A percentile compares a stretch with the other conserved stretches of the same genome.
Conservation (phyloP, 1,284 basidiomycete species). For the Pseudozyma thailandica region DNA sequence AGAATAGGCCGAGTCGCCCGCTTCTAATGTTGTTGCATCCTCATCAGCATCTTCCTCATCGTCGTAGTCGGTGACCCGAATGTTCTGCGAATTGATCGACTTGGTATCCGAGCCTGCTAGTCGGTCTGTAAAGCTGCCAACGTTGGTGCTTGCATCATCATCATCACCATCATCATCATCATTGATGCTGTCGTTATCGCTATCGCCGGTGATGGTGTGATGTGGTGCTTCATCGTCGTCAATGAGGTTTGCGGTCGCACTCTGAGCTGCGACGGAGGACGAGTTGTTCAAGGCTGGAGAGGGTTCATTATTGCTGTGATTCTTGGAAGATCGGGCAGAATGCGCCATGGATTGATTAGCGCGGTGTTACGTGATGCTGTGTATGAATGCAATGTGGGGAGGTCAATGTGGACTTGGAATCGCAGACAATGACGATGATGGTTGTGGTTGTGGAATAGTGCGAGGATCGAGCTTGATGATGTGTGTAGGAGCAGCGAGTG, state of each 20-base stretch:
- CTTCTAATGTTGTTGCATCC: slow-evolving; percentile 19
- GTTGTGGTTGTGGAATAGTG: background rate
- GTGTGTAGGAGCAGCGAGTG: background rate
- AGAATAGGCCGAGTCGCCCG: slow-evolving; percentile 28
- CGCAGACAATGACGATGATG: background rate
- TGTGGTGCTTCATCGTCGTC: slow-evolving; percentile 28
- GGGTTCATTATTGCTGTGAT: slow-evolving; percentile 15
- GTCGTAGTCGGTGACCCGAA: slow-evolving; percentile 19
- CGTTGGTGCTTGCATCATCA: slow-evolving; percentile 28
- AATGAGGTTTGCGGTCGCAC: slow-evolving; percentile 10
- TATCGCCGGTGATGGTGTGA: slow-evolving; percentile 28
- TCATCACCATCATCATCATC: too few relatives aligned
- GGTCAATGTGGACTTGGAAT: background rate
- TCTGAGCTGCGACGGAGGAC: slow-evolving; percentile 1
- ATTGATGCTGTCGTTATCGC: slow-evolving; percentile 14
- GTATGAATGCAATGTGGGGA: background rate
- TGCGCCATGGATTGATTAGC: slow-evolving; percentile 21
- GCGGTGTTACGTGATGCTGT: background rate
- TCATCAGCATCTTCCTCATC: slow-evolving; percentile 14
- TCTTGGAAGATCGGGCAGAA: slow-evolving; percentile 1
- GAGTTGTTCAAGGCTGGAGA: slow-evolving; percentile 19
- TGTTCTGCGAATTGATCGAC: slow-evolving; percentile 10
- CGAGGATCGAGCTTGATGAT: background rate
- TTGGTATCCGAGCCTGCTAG: slow-evolving; percentile 11
- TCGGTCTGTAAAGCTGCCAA: slow-evolving; percentile 30